Evolutionary conservation across 495 filamentous ascomycete species (phyloP), one percentile per base, ranked within the genome.

Genomic region (Beverwykella pulmonaria): DNA sequence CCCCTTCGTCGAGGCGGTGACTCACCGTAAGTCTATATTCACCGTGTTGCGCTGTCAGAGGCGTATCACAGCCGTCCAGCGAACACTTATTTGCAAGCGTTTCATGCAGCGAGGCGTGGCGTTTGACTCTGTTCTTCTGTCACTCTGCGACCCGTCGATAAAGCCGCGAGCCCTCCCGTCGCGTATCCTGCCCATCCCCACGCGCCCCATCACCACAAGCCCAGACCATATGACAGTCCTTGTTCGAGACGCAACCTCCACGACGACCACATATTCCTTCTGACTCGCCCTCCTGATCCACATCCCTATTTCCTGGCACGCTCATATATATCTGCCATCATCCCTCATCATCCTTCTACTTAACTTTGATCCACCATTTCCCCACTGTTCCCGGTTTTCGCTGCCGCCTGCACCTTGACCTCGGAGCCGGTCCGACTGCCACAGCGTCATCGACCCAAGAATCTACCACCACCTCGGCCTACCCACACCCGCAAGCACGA

Each of bases 21-120:
- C 57, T 71, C 69, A 71, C 68, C 68, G 68, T 36, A 56, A 19
- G 50, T 27, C 29, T 30, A 36, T 44, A 61, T 52, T 66, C 68
- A 63, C 61, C 62, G 55, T 56, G 61, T 22, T 36, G 49, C 53
- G 36, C 39, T 39, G 26, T 30, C 48, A 71, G 41, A 71, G 66
- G 68, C 68, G 62, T 59, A 62, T 63, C 63, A 62, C 36, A 25
- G 23, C 1, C 25, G 46, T 27, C 52, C 54, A 56, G 39, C n/a
- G n/a, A n/a, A n/a, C 32, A 19, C 14, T 34, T 34, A 34, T 34
- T 34, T 34, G 36, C 47, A 46, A 53, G 39, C 47, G 55, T 70
- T 67, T 70, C 30, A 69, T 69, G 66, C 66, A 50, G 53, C 66
- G 10, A 29, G 20, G 23, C 65, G 67, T 65, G 67, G 67, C 67